Evolutionary conservation across 1,284 basidiomycete species (phyloP).

Genomic region (Porodaedalea pini): DNA sequence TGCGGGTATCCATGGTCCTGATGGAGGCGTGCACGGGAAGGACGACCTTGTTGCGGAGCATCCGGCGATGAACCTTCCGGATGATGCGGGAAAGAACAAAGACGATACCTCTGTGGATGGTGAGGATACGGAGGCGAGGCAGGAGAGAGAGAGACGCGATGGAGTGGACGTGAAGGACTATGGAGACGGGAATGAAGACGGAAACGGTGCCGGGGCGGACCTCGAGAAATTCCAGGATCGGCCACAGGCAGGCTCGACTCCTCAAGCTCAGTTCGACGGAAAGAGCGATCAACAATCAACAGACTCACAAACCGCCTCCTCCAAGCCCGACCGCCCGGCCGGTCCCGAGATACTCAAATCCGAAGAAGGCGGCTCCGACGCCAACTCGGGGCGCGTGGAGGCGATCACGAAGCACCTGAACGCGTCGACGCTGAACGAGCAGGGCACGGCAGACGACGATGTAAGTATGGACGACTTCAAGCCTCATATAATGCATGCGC

Average conservation of each 20-base stretch:
- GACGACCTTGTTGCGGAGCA: slow-evolving; percentile 17
- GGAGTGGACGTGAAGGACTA: not conserved
- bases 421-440: not conserved
- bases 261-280: not conserved
- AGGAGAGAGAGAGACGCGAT: not conserved
- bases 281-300: not conserved
- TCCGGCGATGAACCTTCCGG: slow-evolving; percentile 16
- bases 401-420: slow-evolving; percentile 20
- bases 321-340: not conserved
- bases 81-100: not conserved
- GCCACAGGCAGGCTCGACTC: not conserved
- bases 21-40: slow-evolving; percentile 11
- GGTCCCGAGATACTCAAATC: slow-evolving; percentile 4
- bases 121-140: not conserved
- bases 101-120: not conserved
- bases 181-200: not conserved
- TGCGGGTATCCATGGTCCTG: not conserved
- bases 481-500: slow-evolving; percentile 53
- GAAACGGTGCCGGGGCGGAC: not conserved
- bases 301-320: not conserved
- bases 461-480: slow-evolving; percentile 36
- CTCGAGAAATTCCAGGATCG: not conserved
- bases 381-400: slow-evolving; percentile 2
- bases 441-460: slow-evolving; percentile 13
- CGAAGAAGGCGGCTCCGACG: not conserved